Base-by-base conservation (phyloP, 305 asterid species). In the Petunia hybrid region DNA sequence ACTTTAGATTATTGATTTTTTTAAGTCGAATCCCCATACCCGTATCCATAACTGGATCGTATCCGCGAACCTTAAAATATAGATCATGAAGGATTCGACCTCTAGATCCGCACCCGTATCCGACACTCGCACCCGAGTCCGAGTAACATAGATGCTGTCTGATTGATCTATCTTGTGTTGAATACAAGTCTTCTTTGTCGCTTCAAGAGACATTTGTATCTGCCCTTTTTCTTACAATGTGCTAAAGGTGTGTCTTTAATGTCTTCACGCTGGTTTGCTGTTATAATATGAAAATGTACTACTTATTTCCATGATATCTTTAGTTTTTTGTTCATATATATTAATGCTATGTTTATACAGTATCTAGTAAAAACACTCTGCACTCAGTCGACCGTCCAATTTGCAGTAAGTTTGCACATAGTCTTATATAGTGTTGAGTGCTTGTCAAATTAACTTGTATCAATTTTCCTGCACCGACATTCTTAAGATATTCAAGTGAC, bases 191-290 rank as follows among this genome's bases (percentile, higher is more conserved):
- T 12, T 73, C 6, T 48, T 14, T 51, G 78, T 36, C 51, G 31
- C 78, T 73, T 73, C 36, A 12, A 48, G 46, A 35, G 63, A 36
- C 78, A 12, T 42, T 48, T 12, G 46, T 14, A 13, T 73, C 35
- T 73, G 48, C 62, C 6, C 2, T 2, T 10, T 73, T 12, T 48
- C 63, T 6, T n/a, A n/a, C n/a, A n/a, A n/a, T n/a, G n/a, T n/a
- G n/a, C n/a, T n/a, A n/a, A n/a, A n/a, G n/a, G n/a, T n/a, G n/a
- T n/a, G n/a, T n/a, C n/a, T n/a, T n/a, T 43, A 43, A 4, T 43
- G 59, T 69, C 36, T 73, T 36, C 35, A 10, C 35, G 78, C 75
- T 51, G 46, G 36, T 12, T 12, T 73, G 63, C 63, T 51, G 63
- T 51, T 62, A 48, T 51, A 36, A 36, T 51, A 13, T 51, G 78